phyloP scores from a whole-genome alignment of 495 filamentous ascomycete genomes.

The Immersiella caudata region DNA sequence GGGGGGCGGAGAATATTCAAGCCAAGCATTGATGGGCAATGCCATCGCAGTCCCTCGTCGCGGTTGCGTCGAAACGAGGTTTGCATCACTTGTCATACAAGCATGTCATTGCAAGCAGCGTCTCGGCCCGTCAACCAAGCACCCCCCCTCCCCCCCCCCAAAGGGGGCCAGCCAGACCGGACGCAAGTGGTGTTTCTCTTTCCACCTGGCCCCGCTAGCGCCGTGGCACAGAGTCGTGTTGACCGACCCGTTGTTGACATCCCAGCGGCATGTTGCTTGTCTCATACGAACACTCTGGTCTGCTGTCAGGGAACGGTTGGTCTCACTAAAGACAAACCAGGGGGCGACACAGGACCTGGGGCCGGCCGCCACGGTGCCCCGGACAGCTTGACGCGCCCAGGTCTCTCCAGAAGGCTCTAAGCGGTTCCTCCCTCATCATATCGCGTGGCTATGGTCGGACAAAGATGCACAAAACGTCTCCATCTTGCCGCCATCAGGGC shows the following conservation, averaged over 20 bases:
- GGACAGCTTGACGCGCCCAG: conserved; percentile 17
- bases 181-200: conserved; percentile 15
- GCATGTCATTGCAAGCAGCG: conserved; percentile 33
- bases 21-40: conserved; percentile 5
- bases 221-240: conserved; percentile 25
- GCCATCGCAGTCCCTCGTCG: conserved; percentile 1
- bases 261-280: conserved; percentile 26
- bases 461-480: conserved; percentile 17
- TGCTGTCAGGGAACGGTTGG: conserved; percentile 27
- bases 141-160: too few relatives aligned
- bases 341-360: conserved; percentile 15
- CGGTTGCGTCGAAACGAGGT: conserved; percentile 29
- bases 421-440: conserved; percentile 15
- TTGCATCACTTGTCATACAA: conserved; percentile 37
- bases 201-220: conserved; percentile 25
- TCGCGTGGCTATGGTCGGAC: conserved; percentile 25
- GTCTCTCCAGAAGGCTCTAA: background rate
- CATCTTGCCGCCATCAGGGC: conserved; percentile 20
- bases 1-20: conserved; percentile 8
- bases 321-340: conserved; percentile 23
- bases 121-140: conserved; percentile 27
- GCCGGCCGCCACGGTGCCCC: conserved; percentile 12
- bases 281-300: conserved; percentile 22
- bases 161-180: conserved; percentile 6
- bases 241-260: conserved; percentile 23